Base-by-base conservation (phyloP, 2,329 filamentous ascomycete genomes). In the Coniochaeta pulveracea region DNA sequence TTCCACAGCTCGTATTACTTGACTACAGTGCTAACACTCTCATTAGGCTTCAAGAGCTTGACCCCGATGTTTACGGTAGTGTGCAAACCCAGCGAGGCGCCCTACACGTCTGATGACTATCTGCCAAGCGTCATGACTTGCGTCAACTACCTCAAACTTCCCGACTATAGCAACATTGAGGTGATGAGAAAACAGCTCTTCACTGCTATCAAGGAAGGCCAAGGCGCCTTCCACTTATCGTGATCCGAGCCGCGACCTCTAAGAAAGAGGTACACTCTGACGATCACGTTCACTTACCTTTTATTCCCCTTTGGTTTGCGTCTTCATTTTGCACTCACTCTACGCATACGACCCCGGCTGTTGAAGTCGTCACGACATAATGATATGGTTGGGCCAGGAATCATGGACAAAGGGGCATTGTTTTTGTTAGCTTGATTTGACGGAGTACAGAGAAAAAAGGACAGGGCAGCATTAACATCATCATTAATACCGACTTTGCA, bases 81-180 rank as follows among this genome's bases (percentile, higher is more conserved):
- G 26, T 96, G 91, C 69, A 95, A 95, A 58, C 89, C 89, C n/a
- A 93, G 85, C 56, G 91, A 98, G 52, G 77, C 85, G 11, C 91
- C 91, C 2, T 91, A 88, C 55, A 81, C 80, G 4, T 89, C 89
- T 4, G 91, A 98, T 51, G 91, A 98, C 61, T 98, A 96, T 50
- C 71, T 98, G n/a, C 91, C 93, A 10, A 96, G 88, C 54, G 93
- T 98, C 55, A 98, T 98, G 93, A 98, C 93, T 9, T 98, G 93
- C 55, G 91, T 94, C 58, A 98, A 98, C 58, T 98, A 98, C 55
- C 75, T 98, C 48, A 98, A 98, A 61, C 71, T 98, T 50, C 91
- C 91, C 14, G 85, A 98, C 57, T 98, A 98, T 59, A 89, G 78
- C 44, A 76, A 64, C 45, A 62, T 93, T 40, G 73, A 84, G 2